Base-by-base conservation (phyloP, 495 filamentous ascomycete species). In the Hyaloscypha hepaticicola region DNA sequence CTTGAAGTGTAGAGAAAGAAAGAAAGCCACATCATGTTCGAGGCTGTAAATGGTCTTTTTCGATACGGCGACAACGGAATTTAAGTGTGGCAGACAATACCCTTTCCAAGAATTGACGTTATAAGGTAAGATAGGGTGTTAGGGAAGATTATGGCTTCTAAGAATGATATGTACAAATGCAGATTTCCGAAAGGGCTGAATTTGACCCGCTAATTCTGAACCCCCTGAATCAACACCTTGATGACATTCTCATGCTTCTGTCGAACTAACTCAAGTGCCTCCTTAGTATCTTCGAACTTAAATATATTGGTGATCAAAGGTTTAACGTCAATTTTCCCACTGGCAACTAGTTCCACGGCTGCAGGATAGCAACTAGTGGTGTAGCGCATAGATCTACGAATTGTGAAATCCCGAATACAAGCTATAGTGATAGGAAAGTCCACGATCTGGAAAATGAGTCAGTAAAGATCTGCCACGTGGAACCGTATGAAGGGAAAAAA, bases 331-430 rank as follows among this genome's bases (percentile, higher is more conserved):
- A 96, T 78, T 67, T 82, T 84, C 53, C 86, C 83, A 38, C 73
- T 75, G 3, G 78, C 76, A 0, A 94, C 78, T 52, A 97, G 75
- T 58, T 89, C 80, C n/a, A 96, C 78, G 1, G 90, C 91, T 8
- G 90, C 79, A 73, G 83, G 76, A 69, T 93, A 96, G 74, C 95
- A 91, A 3, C 91, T 90, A 41, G 84, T 80, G 8, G 83, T 87
- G 72, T 96, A 96, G 24, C 92, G 84, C 76, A 93, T 96, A 66
- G 85, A 88, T 22, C 91, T 91, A 71, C 87, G 87, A 4, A 91
- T 81, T 29, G 82, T 88, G 7, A 96, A 80, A 77, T 96, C 93
- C 80, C 61, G 87, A 89, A 60, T 93, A 78, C 22, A 84, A 82
- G 74, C 38, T 19, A 45, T 19, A 8, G 89, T 83, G 70, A 96